These are phyloP conservation scores for Strobilomyces dryophilus DNA, from an alignment of 768 basidiomycete species.

Conservation along the genomic window DNA sequence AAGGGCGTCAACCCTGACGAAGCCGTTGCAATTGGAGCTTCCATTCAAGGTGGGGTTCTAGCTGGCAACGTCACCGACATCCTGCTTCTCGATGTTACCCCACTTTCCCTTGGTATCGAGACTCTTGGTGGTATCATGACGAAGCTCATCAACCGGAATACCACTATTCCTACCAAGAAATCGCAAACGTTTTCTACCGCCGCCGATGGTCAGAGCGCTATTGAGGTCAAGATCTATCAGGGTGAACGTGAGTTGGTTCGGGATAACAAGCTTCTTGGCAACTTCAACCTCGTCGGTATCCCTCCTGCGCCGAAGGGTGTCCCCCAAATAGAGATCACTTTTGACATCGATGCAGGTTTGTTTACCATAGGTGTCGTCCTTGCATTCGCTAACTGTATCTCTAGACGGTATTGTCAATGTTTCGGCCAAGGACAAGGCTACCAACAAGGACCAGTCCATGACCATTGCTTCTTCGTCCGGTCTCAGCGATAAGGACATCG, in stretches of 20 bases:
- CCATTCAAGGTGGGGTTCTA: constrained; percentile 97
- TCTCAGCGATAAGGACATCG: constrained; percentile 93
- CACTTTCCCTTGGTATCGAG: constrained; percentile 91
- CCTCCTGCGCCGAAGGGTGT: constrained; percentile 77
- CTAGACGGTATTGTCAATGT: constrained; percentile 96
- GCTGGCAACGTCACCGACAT: constrained; percentile 97
- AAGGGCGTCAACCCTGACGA: constrained; percentile 99
- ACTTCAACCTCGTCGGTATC: constrained; percentile 99
- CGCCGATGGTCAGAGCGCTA: constrained; percentile 98
- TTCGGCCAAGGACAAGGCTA: constrained; percentile 92
- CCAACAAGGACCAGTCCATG: constrained; percentile 88
- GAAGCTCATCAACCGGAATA: constrained; percentile 96
- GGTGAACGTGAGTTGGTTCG: constrained; percentile 98
- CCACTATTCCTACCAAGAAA: constrained; percentile 99
- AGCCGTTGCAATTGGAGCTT: constrained; percentile 97
- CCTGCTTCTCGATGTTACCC: constrained; percentile 92
- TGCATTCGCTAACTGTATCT: background rate
- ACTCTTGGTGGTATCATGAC: constrained; percentile 99
- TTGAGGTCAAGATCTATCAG: constrained; percentile 99
- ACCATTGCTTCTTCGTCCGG: constrained; percentile 89
- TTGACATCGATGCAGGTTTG: constrained; percentile 94
- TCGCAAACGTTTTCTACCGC: constrained; percentile 98
- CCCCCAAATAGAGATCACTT: constrained; percentile 80
- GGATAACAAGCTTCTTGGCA: constrained; percentile 98
- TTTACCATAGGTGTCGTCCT: background rate